Conservation (phyloP, 164 flowering plant genomes). For the Hamamelis virginiana region DNA sequence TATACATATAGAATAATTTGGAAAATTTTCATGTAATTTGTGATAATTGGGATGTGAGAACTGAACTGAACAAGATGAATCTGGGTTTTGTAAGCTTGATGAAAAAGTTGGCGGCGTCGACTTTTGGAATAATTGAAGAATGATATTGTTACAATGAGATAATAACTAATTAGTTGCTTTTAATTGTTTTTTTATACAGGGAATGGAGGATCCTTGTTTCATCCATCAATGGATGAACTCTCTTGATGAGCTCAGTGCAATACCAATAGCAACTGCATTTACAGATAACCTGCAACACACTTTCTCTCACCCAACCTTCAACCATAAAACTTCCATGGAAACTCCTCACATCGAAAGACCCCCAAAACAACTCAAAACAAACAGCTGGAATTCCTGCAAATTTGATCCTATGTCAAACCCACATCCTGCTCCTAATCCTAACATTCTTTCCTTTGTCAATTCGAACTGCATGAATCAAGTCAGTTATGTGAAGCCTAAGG, state of each 20-base stretch:
- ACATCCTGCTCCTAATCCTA: constrained; percentile 27
- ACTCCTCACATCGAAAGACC: constrained; percentile 34
- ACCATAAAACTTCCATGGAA: constrained; percentile 22
- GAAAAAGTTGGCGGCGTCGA: too few relatives aligned
- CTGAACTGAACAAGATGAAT: too few relatives aligned
- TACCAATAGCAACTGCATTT: constrained; percentile 43
- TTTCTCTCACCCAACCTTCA: constrained; percentile 28
- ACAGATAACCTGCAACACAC: constrained; percentile 39
- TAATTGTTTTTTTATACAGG: constrained; percentile 29
- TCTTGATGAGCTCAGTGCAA: constrained; percentile 39
- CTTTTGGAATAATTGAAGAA: too few relatives aligned
- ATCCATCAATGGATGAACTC: constrained; percentile 43
- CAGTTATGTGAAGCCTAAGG: constrained; percentile 41
- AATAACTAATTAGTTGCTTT: background rate
- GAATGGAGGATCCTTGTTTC: constrained; percentile 48
- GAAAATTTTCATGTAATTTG: too few relatives aligned
- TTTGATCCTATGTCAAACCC: constrained; percentile 26
- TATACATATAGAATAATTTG: too few relatives aligned
- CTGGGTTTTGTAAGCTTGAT: too few relatives aligned
- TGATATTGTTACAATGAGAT: too few relatives aligned
- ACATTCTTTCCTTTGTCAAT: constrained; percentile 26
- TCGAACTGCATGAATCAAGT: constrained; percentile 26
- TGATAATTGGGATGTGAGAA: too few relatives aligned
- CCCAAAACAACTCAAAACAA: constrained; percentile 44
- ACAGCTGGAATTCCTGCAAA: constrained; percentile 43